Evolutionary conservation across 2,329 filamentous ascomycete genomes (phyloP).

Genomic region (Xylariaceae sp.): DNA sequence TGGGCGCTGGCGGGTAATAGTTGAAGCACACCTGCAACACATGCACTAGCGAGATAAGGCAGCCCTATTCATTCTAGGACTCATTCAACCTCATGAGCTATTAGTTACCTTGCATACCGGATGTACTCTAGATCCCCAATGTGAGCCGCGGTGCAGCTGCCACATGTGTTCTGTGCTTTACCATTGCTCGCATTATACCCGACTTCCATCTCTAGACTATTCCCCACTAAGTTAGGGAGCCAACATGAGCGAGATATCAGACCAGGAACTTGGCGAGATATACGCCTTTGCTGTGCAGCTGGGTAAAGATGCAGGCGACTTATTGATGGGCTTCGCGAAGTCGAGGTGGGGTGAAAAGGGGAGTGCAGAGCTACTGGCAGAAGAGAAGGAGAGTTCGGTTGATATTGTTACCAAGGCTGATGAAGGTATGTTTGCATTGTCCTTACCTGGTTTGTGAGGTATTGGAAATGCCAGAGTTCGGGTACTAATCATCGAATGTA

Average conservation of each 20-base stretch:
- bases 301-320: conserved; percentile 65
- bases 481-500: conserved; percentile 29
- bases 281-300: conserved; percentile 70
- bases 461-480: no score
- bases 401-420: conserved; percentile 78
- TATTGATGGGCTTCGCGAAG: conserved; percentile 64
- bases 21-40: no score
- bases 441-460: not conserved
- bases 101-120: no score
- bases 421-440: conserved; percentile 50
- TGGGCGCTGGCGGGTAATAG: no score
- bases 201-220: no score
- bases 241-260: conserved; percentile 27
- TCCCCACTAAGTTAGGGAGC: not conserved
- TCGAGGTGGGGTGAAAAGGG: conserved; percentile 46
- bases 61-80: no score
- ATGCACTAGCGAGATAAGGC: no score
- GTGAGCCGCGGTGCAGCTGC: not conserved
- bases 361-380: conserved; percentile 37
- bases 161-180: not conserved
- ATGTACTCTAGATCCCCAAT: no score
- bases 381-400: conserved; percentile 72
- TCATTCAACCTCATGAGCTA: no score
- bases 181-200: not conserved
- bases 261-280: conserved; percentile 58